Evolutionary conservation across 2,329 filamentous ascomycete species (phyloP).

Genomic region (Monosporascus sp.): DNA sequence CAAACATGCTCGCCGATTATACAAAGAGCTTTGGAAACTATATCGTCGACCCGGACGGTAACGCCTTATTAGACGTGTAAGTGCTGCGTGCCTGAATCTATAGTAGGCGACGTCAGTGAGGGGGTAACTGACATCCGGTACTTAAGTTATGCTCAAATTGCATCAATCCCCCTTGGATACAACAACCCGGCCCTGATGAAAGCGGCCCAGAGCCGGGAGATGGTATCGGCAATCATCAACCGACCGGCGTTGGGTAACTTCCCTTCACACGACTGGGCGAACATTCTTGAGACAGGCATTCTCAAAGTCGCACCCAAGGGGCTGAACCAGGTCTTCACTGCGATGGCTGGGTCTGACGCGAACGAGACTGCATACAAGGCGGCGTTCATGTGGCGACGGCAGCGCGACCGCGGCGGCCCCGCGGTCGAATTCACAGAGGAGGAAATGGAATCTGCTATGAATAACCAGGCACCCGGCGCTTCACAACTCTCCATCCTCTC

Average conservation of each 20-base stretch:
- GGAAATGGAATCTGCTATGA: conserved; percentile 71
- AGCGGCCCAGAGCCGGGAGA: conserved; percentile 69
- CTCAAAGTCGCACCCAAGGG: conserved; percentile 79
- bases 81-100: conserved; percentile 17
- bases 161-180: conserved; percentile 87
- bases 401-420: conserved; percentile 72
- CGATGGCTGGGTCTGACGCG: conserved; percentile 82
- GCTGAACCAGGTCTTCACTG: conserved; percentile 84
- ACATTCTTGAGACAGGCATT: conserved; percentile 73
- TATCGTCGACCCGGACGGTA: conserved; percentile 66
- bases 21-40: conserved; percentile 75
- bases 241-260: conserved; percentile 88
- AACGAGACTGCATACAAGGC: conserved; percentile 96
- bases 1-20: conserved; percentile 81
- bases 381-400: conserved; percentile 87
- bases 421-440: conserved; percentile 73
- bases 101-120: too few relatives aligned
- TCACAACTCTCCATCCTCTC: conserved; percentile 79
- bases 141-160: conserved; percentile 77
- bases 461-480: conserved; percentile 72
- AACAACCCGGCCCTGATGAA: conserved; percentile 75
- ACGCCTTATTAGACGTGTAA: conserved; percentile 67
- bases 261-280: conserved; percentile 77
- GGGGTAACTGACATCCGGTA: conserved; percentile 5
- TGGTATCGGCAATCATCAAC: conserved; percentile 79